Percentiles rank a stretch among this genome's conserved stretches.
Conservation (phyloP, 208 protist species). For the Trypanosoma platydactyli region DNA sequence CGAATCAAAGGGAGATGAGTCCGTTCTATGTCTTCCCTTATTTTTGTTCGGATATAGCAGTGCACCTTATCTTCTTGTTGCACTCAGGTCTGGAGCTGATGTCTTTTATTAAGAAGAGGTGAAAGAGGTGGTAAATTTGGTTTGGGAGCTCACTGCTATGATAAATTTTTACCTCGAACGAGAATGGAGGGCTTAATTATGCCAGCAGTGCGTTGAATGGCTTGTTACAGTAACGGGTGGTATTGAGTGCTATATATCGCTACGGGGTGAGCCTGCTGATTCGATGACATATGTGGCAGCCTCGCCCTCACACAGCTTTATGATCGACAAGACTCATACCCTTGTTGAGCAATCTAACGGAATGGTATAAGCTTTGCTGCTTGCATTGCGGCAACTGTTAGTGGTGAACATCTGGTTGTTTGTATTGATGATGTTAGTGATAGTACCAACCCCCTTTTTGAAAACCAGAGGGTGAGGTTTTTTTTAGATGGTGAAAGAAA, state of each 20-base stretch:
- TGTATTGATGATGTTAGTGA: constrained; percentile 31
- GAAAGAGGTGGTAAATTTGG: constrained; percentile 19
- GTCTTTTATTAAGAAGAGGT: constrained; percentile 27
- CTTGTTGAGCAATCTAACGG: constrained; percentile 28
- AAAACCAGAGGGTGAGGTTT: constrained; percentile 22
- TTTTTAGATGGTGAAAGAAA: constrained; percentile 40
- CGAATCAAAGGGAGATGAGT: constrained; percentile 31
- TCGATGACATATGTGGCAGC: constrained; percentile 38
- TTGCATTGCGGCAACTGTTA: constrained; percentile 13
- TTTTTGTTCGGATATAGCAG: constrained; percentile 15
- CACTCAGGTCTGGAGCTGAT: constrained; percentile 25
- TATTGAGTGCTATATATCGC: constrained; percentile 43
- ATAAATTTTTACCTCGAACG: constrained; percentile 23
- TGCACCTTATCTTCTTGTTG: constrained; percentile 37
- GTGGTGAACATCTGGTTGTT: constrained; percentile 18
- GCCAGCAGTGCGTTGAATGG: constrained; percentile 60
- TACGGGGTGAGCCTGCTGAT: constrained; percentile 18
- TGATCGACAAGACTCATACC: constrained; percentile 37
- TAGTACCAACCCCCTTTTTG: constrained; percentile 10
- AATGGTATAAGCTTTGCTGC: constrained; percentile 39
- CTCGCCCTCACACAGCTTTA: constrained; percentile 40
- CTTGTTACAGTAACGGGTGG: constrained; percentile 40
- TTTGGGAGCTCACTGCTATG: constrained; percentile 29
- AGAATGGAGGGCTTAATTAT: constrained; percentile 29
- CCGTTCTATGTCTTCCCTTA: constrained; percentile 43